phyloP scores from a whole-genome alignment of 352 stramenopile species.

The Phytophthora megakarya region DNA sequence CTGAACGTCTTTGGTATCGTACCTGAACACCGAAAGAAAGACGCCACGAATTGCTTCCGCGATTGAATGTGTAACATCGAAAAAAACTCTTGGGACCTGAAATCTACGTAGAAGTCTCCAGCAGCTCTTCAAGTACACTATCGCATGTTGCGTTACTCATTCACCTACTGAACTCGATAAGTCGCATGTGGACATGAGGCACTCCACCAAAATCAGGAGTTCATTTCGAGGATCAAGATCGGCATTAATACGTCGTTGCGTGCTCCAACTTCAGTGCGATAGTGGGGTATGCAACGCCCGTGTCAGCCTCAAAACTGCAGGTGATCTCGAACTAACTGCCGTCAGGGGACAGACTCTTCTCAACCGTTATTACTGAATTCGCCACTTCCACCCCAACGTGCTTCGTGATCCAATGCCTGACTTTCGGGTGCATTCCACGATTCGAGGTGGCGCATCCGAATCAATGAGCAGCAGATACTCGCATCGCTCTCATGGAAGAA shows the following conservation, averaged over 20 bases:
- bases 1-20: conserved; percentile 13
- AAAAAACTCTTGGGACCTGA: not conserved
- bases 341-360: conserved; percentile 1
- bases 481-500: conserved; percentile 6
- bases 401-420: conserved; percentile 26
- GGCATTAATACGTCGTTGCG: conserved; percentile 15
- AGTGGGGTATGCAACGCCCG: conserved; percentile 12
- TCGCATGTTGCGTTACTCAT: conserved; percentile 28
- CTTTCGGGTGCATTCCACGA: conserved; percentile 23
- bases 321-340: conserved; percentile 17
- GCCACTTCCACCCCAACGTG: conserved; percentile 16
- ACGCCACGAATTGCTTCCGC: not conserved
- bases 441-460: conserved; percentile 5
- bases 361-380: conserved; percentile 35
- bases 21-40: not conserved
- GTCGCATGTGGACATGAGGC: conserved; percentile 17
- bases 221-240: conserved; percentile 5
- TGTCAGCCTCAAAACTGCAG: conserved; percentile 12
- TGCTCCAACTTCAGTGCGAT: conserved; percentile 20
- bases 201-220: conserved; percentile 11
- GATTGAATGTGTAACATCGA: conserved; percentile 28
- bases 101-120: conserved; percentile 14
- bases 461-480: conserved; percentile 17
- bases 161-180: conserved; percentile 23
- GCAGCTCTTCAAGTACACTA: conserved; percentile 11